Evolutionary conservation across 164 flowering plant species (phyloP).

Genomic region (Echeveria elegans): DNA sequence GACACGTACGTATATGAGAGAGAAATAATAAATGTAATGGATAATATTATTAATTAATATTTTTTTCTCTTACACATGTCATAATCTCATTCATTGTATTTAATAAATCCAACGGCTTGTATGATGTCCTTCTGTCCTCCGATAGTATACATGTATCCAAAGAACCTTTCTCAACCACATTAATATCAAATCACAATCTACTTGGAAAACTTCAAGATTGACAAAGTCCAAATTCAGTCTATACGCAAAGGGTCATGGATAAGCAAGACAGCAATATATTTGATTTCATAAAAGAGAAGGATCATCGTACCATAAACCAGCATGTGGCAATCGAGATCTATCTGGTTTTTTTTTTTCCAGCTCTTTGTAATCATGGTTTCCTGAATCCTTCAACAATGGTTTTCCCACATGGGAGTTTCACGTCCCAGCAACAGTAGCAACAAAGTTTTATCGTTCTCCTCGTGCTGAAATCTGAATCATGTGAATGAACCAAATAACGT

Average conservation of each 20-base stretch:
- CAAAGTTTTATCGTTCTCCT: neutral
- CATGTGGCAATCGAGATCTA: neutral
- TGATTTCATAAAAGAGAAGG: neutral
- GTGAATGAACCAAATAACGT: neutral
- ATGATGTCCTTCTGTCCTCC: no score
- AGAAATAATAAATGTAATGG: no score
- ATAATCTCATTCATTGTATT: no score
- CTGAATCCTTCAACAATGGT: neutral
- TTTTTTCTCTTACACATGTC: no score
- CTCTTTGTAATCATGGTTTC: neutral
- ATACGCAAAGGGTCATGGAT: neutral
- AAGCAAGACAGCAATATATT: neutral
- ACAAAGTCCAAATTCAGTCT: neutral
- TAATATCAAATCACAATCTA: neutral
- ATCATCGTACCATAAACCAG: neutral
- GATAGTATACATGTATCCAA: no score
- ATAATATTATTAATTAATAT: no score
- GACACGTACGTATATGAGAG: no score
- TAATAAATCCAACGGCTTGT: no score
- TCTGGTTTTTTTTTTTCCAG: neutral
- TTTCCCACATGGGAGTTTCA: neutral
- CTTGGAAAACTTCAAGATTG: neutral
- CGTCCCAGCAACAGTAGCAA: neutral
- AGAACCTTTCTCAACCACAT: no score
- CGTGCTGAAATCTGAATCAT: no score